phyloP scores from a whole-genome alignment of 441 rosid species.

The Geranium incanum region DNA sequence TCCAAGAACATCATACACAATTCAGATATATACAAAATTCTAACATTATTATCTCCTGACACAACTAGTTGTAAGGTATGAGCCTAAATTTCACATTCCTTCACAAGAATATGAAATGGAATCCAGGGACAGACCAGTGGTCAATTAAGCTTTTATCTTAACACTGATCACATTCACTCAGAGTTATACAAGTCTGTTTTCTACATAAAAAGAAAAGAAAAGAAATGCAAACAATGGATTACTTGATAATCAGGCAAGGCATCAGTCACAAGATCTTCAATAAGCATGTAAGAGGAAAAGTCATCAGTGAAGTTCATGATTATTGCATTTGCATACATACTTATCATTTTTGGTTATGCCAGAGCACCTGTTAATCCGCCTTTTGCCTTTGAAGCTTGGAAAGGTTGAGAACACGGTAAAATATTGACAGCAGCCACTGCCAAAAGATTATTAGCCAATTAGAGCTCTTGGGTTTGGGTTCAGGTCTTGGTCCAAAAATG shows the following conservation, averaged over 20 bases:
- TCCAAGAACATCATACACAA: too few species aligned
- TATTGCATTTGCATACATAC: background rate
- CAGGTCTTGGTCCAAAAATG: constrained; percentile 60
- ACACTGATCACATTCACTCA: background rate
- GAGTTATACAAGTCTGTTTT: background rate
- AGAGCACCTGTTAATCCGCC: constrained; percentile 28
- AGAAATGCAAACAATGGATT: background rate
- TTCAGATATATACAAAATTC: too few species aligned
- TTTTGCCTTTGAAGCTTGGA: constrained; percentile 39
- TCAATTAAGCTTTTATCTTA: background rate
- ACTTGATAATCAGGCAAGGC: background rate
- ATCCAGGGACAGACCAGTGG: background rate
- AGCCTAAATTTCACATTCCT: background rate
- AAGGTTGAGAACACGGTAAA: constrained; percentile 23
- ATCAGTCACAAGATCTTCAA: background rate
- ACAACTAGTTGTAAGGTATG: background rate
- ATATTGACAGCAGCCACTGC: constrained; percentile 58
- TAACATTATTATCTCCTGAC: background rate
- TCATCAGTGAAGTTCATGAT: constrained; percentile 2
- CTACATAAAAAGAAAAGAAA: background rate
- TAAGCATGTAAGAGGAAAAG: constrained; percentile 2
- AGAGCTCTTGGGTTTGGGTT: constrained; percentile 31
- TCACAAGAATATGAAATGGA: background rate
- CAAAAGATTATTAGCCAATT: constrained; percentile 47
- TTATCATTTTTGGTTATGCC: background rate